Base-by-base conservation (phyloP, 176 grass and related monocot species). In the Carex kokanica region DNA sequence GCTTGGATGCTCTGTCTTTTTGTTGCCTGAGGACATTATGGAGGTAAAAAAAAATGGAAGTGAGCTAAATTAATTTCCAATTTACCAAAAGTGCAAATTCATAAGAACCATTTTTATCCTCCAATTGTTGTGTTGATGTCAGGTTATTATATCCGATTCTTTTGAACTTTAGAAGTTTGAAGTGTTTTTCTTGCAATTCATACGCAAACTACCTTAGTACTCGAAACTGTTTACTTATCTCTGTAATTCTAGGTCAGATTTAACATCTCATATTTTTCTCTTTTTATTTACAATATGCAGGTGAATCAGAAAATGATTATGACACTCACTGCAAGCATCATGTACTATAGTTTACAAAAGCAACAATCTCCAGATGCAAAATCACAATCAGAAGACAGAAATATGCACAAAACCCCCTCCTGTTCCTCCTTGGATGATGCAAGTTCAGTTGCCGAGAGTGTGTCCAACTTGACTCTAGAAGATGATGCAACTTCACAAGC, bases 261-360 rank as follows among this genome's bases (percentile, higher is more conserved):
- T 54, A 77, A 54, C 23, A 31, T 17, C 24, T 55, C 73, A 55
- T 17, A 54, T 54, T 55, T 74, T 29, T 32, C n/a, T 31, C 8
- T 2, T 56, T 69, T 80, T 78, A 69, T n/a, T 53, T 86, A 67
- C 47, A 31, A 78, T 79, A 78, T 70, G 54, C 90, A 98, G 96
- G 93, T 98, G 86, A 98, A 98, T 88, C 92, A 93, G 86, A 98
- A 98, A 86, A 98, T 98, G 96, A 95, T 95, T 81, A 86, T 95
- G 71, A 91, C 96, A 49, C 91, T 98, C 25, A 95, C 96, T 29
- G 96, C 96, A 6, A 95, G 96, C 85, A 90, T 98, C 52, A 98
- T 98, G 96, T 93, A 91, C 38, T 98, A 92, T 88, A 91, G 96
- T 75, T 83, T 98, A 84, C 87, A 92, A 73, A 94, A 86, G 72